Conservation (phyloP, 1,284 basidiomycete genomes). For the Cryptococcus sp. region DNA sequence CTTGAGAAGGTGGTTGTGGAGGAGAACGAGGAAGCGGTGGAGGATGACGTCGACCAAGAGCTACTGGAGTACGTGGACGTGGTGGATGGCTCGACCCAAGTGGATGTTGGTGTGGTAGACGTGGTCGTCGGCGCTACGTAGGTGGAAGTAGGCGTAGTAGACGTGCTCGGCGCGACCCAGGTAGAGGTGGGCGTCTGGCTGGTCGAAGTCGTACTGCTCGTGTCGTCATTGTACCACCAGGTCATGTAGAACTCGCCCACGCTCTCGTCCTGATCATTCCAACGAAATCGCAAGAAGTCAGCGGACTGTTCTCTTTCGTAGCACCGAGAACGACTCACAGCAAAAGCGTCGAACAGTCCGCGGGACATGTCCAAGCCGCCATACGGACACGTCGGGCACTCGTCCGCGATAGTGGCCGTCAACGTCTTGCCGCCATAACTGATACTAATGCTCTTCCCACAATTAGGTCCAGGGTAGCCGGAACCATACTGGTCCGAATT, state of each 20-base stretch:
- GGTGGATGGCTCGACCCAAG: conserved; percentile 29
- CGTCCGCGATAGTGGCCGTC: conserved; percentile 66
- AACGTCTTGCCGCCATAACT: conserved; percentile 65
- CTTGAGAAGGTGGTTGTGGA: conserved; percentile 31
- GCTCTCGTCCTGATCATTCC: conserved; percentile 32
- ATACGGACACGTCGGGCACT: conserved; percentile 54
- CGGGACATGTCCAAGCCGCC: conserved; percentile 76
- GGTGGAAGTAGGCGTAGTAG: conserved; percentile 33
- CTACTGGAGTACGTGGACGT: conserved; percentile 35
- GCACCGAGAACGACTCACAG: conserved; percentile 24
- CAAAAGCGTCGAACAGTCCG: conserved; percentile 65
- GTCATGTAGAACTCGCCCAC: conserved; percentile 62
- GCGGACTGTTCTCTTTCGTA: conserved; percentile 52
- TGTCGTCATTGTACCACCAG: conserved; percentile 61
- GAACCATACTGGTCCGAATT: conserved; percentile 45
- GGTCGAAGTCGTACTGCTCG: conserved; percentile 18
- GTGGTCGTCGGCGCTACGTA: conserved; percentile 38
- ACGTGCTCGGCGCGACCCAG: conserved; percentile 27
- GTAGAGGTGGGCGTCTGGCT: conserved; percentile 28
- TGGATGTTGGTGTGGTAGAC: conserved; percentile 33
- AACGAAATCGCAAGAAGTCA: too few species aligned
- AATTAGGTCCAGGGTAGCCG: conserved; percentile 63
- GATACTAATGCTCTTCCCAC: conserved; percentile 67
- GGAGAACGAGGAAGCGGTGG: conserved; percentile 31
- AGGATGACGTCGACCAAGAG: conserved; percentile 20